Conservation (phyloP, 1,284 basidiomycete species). For the Leccinum subatratum region DNA sequence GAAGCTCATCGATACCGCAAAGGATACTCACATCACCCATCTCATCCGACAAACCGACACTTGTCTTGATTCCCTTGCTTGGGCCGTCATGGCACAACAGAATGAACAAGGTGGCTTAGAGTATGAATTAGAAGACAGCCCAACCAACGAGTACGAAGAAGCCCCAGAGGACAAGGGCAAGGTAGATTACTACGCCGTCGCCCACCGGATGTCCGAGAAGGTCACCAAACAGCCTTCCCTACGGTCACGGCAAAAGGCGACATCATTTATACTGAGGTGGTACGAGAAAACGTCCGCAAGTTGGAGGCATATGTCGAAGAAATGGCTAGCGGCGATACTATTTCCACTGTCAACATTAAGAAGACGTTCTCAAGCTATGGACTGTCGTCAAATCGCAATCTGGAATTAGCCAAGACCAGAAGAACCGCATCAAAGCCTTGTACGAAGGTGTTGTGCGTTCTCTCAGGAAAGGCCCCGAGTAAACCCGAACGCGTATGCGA, state of each 20-base stretch:
- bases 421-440: conserved; percentile 93
- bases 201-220: conserved; percentile 90
- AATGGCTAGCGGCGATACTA: conserved; percentile 93
- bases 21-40: conserved; percentile 98
- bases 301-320: conserved; percentile 97
- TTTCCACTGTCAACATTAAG: conserved; percentile 84
- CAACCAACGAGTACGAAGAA: conserved; percentile 71
- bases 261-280: conserved; percentile 91
- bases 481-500: conserved; percentile 52
- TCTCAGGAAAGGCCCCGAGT: conserved; percentile 62
- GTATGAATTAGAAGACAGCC: conserved; percentile 62
- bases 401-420: conserved; percentile 94
- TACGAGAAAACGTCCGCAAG: conserved; percentile 93
- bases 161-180: conserved; percentile 65
- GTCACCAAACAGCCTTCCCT: conserved; percentile 82
- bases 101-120: conserved; percentile 61
- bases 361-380: conserved; percentile 95
- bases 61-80: conserved; percentile 92
- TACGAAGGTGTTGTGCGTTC: conserved; percentile 94
- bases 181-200: conserved; percentile 96
- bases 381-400: conserved; percentile 96
- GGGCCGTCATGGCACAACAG: conserved; percentile 93
- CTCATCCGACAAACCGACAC: conserved; percentile 90
- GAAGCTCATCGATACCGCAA: conserved; percentile 98
- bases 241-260: conserved; percentile 90